Base-by-base conservation (phyloP, 2,329 filamentous ascomycete genomes). In the Phialophora chinensis region DNA sequence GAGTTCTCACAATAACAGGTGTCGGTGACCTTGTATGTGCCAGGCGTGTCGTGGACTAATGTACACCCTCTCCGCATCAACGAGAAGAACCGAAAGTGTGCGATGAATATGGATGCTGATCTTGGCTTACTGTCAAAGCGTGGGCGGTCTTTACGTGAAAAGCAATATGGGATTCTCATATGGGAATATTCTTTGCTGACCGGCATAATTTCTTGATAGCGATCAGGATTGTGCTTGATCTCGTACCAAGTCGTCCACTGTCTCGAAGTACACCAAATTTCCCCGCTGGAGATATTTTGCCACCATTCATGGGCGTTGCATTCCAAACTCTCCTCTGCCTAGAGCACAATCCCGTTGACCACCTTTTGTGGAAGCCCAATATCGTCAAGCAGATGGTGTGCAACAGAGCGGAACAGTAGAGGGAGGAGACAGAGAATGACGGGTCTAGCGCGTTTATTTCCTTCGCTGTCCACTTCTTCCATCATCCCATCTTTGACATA, bases 351-450 rank as follows among this genome's bases (percentile, higher is more conserved):
- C 23, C 49, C 49, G 6, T 27, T 52, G 49, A 8, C 49, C 8
- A 27, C 23, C 25, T 52, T 52, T 6, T 52, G 12, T 20, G 25
- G 10, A 12, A 12, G 3, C 10, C 20, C 25, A 4, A 11, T 25
- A 2, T 52, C 23, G 20, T 20, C 23, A 7, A 52, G 49, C 11
- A 52, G 7, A 10, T 20, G 14, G 0, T 20, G 14, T 23, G 20
- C 12, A 29, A 27, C 1, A 4, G 49, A 27, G 12, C 49, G 49
- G 12, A 12, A 52, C 6, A 29, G 4, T 2, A 52, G 11, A 7
- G 49, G 49, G 23, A 52, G 49, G 2, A 52, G 49, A 12, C 49
- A 52, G 20, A 52, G 49, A 25, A 52, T 52, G 49, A 52, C 49
- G n/a, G 49, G 49, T 27, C 23, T 52, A 12, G 10, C 25, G 49